These are phyloP conservation scores for Gliomastix tumulicola DNA, from an alignment of 2,329 filamentous ascomycete genomes.

Conservation along the genomic window DNA sequence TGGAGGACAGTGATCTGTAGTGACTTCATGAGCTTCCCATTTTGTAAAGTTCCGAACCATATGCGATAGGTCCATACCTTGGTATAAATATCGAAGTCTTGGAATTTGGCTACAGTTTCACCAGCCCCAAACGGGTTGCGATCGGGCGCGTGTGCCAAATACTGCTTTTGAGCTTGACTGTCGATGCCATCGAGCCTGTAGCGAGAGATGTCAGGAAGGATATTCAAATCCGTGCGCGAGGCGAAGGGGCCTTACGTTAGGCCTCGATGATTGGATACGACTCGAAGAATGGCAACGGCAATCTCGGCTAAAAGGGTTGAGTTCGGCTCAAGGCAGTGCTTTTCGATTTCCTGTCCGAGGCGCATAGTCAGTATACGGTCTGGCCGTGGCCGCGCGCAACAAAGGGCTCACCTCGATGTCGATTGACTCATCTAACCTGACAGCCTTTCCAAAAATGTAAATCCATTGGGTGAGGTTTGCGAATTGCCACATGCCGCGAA, in stretches of 20 bases:
- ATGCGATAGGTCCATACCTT: no score
- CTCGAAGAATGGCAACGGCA: constrained; percentile 82
- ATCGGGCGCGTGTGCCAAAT: constrained; percentile 68
- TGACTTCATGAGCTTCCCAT: no score
- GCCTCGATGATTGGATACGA: constrained; percentile 87
- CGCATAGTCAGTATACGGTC: no score
- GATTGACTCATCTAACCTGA: constrained; percentile 84
- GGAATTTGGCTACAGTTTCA: constrained; percentile 66
- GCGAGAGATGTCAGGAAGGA: constrained; percentile 8
- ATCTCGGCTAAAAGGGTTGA: constrained; percentile 74
- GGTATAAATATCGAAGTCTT: constrained; percentile 73
- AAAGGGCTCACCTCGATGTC: constrained; percentile 71
- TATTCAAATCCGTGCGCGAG: no score
- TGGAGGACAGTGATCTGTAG: constrained; percentile 67
- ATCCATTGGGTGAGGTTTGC: constrained; percentile 92
- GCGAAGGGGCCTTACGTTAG: constrained; percentile 61
- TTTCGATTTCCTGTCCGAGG: constrained; percentile 83
- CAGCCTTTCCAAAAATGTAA: constrained; percentile 77
- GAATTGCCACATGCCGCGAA: constrained; percentile 94
- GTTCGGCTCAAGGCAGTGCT: constrained; percentile 74
- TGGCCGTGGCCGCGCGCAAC: no score
- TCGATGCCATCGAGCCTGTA: constrained; percentile 79
- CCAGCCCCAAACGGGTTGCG: constrained; percentile 81
- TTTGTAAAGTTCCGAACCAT: no score
- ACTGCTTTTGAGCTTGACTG: constrained; percentile 87